A percentile compares a stretch with the other conserved stretches of the same genome.
Conservation (phyloP, 331 rosid genomes). For the Quercus lobata region DNA sequence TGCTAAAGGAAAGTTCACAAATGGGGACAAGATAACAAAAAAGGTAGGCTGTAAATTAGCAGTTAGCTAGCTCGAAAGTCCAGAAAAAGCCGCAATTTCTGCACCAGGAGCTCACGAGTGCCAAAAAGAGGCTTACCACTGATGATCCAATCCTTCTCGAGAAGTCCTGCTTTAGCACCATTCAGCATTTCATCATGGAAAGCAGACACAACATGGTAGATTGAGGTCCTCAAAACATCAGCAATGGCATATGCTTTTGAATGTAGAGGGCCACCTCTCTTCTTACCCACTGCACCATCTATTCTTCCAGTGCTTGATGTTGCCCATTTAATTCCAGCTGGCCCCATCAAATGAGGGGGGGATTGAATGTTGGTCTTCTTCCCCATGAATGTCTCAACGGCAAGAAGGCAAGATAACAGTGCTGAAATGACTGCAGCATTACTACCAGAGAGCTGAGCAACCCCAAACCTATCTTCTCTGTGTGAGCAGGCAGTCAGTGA, state of each 20-base stretch:
- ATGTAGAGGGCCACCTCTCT: slow-evolving; percentile 57
- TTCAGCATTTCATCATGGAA: slow-evolving; percentile 80
- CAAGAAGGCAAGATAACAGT: slow-evolving; percentile 83
- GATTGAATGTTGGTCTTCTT: slow-evolving; percentile 75
- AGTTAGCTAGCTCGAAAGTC: slow-evolving; percentile 71
- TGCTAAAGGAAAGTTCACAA: neutral
- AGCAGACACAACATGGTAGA: slow-evolving; percentile 74
- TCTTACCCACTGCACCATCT: slow-evolving; percentile 50
- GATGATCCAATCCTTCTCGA: slow-evolving; percentile 83
- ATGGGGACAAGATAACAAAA: neutral
- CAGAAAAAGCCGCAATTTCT: slow-evolving; percentile 64
- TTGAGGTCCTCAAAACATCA: slow-evolving; percentile 72
- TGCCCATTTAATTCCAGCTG: slow-evolving; percentile 80
- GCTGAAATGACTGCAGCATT: slow-evolving; percentile 77
- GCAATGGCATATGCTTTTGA: slow-evolving; percentile 87
- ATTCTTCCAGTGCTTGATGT: slow-evolving; percentile 53
- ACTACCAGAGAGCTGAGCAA: slow-evolving; percentile 90
- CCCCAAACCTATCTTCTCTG: slow-evolving; percentile 78
- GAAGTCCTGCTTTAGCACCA: slow-evolving; percentile 67
- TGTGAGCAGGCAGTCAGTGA: slow-evolving; percentile 76
- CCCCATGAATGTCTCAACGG: slow-evolving; percentile 87
- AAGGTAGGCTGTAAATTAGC: neutral
- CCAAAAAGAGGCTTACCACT: slow-evolving; percentile 55
- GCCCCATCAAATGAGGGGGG: slow-evolving; percentile 57
- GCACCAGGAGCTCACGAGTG: slow-evolving; percentile 56